phyloP scores from a whole-genome alignment of 2,329 filamentous ascomycete genomes.

The Monilinia polystroma region DNA sequence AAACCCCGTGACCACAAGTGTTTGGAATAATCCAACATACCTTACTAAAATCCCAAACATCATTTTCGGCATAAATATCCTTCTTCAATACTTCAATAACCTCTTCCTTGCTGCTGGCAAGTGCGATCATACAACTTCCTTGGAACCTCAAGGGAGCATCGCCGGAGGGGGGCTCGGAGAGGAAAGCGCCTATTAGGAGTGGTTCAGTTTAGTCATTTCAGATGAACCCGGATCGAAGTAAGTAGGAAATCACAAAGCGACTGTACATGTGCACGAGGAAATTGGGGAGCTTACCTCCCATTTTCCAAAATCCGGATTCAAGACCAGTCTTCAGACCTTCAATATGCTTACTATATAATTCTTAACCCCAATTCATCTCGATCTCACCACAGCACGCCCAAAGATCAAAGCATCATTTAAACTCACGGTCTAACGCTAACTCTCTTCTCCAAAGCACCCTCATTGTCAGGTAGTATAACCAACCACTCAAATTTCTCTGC shows the following conservation, averaged over 20 bases:
- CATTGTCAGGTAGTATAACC: constrained; percentile 66
- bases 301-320: constrained; percentile 58
- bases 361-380: not conserved
- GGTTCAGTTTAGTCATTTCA: not conserved
- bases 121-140: constrained; percentile 62
- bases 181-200: constrained; percentile 55
- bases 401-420: not conserved
- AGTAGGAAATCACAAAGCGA: not conserved
- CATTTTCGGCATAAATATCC: constrained; percentile 69
- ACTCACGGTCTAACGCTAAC: constrained; percentile 59
- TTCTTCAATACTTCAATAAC: constrained; percentile 63
- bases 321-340: constrained; percentile 50
- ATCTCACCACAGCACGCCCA: not conserved
- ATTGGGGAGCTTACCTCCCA: constrained; percentile 48
- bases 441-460: constrained; percentile 58
- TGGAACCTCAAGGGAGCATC: constrained; percentile 58
- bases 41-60: constrained; percentile 79
- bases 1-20: not conserved
- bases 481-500: constrained; percentile 63
- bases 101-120: constrained; percentile 65
- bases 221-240: not conserved
- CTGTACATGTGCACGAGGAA: not conserved
- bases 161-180: constrained; percentile 64
- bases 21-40: constrained; percentile 40
- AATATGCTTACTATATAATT: constrained; percentile 33